Percentiles rank a stretch among this genome's conserved stretches.
These are phyloP conservation scores for Leavenworthia alabamica DNA, from an alignment of 345 rosid genomes.

Conservation along the genomic window DNA sequence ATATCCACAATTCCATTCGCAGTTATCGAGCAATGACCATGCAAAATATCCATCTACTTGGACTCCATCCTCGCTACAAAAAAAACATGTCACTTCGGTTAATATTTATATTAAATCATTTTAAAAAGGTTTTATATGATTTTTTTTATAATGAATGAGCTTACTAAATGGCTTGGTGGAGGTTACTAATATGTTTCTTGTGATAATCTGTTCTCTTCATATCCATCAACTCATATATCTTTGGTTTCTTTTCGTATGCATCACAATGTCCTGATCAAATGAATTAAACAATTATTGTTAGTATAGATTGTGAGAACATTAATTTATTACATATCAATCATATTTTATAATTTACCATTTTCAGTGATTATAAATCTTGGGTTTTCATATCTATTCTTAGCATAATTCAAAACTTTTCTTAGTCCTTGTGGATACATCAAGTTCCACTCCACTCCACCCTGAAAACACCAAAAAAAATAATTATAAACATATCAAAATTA, in stretches of 20 bases:
- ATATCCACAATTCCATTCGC: conserved; percentile 52
- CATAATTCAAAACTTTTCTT: conserved; percentile 27
- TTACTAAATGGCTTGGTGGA: conserved; percentile 24
- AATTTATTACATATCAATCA: neutral
- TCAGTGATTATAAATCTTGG: conserved; percentile 45
- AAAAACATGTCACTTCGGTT: neutral
- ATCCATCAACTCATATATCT: conserved; percentile 21
- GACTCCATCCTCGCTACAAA: conserved; percentile 35
- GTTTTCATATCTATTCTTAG: conserved; percentile 32
- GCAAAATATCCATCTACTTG: conserved; percentile 46
- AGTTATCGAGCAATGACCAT: conserved; percentile 58
- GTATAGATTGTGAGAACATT: no score
- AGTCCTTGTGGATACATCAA: conserved; percentile 39
- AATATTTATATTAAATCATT: neutral
- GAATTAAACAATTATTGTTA: neutral
- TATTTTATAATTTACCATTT: conserved; percentile 33
- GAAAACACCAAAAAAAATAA: neutral
- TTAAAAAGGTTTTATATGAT: neutral
- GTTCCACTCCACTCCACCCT: conserved; percentile 35
- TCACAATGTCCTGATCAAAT: conserved; percentile 20
- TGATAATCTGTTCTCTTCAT: conserved; percentile 25
- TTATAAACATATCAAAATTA: neutral
- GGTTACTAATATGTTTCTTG: conserved; percentile 15
- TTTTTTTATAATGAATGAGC: neutral
- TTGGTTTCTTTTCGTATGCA: conserved; percentile 22